These are phyloP conservation scores for Euryodendron excelsum DNA, from an alignment of 148 eudicot genomes.

Conservation along the genomic window DNA sequence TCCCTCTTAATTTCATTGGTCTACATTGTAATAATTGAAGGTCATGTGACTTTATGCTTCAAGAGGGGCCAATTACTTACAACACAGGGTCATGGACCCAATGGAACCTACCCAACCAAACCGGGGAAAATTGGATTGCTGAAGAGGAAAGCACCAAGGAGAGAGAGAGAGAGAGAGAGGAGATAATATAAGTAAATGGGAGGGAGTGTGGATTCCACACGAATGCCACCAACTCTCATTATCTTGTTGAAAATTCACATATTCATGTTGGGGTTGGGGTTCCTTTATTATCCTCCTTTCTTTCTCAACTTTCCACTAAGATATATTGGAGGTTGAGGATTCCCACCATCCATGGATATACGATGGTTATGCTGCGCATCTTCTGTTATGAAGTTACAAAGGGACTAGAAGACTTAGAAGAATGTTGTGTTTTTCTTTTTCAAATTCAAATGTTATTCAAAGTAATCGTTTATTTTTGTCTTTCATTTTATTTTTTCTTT, in stretches of 20 bases:
- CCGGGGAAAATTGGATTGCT: conserved; percentile 16
- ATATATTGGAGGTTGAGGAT: neutral
- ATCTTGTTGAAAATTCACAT: neutral
- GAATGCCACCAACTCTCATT: conserved; percentile 29
- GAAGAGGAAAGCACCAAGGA: conserved; percentile 26
- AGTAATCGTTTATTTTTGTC: too few species aligned
- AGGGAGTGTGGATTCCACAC: conserved; percentile 51
- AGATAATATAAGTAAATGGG: conserved; percentile 14
- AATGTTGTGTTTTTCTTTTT: too few species aligned
- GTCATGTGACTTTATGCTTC: too few species aligned
- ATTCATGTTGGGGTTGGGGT: neutral
- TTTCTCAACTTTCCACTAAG: neutral
- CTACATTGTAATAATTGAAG: too few species aligned
- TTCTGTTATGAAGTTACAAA: too few species aligned
- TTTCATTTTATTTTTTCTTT: too few species aligned
- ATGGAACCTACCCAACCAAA: neutral
- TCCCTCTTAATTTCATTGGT: too few species aligned
- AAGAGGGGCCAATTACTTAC: too few species aligned
- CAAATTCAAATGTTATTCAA: too few species aligned
- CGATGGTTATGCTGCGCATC: neutral
- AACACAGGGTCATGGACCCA: too few species aligned
- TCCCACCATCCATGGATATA: too few species aligned
- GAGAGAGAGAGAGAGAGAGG: neutral
- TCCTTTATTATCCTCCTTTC: neutral
- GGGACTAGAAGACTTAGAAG: too few species aligned